Conservation (phyloP, 805 yeast genomes). For the Nakazawaea sp. region DNA sequence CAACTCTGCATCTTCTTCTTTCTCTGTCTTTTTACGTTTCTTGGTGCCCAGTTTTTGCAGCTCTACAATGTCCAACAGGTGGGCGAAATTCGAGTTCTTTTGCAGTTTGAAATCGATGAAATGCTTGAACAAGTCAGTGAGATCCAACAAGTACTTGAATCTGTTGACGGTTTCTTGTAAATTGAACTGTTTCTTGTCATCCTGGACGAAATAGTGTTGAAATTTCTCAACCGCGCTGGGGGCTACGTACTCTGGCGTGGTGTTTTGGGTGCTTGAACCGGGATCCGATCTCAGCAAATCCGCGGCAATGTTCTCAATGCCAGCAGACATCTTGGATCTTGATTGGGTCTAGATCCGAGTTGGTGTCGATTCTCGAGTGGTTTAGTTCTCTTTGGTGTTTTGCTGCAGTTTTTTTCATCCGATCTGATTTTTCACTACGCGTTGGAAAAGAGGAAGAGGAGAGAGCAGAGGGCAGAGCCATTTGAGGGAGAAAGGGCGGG, state of each 20-base stretch:
- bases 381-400: too few relatives aligned
- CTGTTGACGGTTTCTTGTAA: constrained; percentile 57
- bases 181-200: constrained; percentile 32
- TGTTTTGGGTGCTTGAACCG: neutral
- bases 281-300: neutral
- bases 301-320: constrained; percentile 1
- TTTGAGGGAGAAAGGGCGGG: too few relatives aligned
- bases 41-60: constrained; percentile 15
- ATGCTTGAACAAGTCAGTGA: constrained; percentile 62
- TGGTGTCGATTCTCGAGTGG: too few relatives aligned
- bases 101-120: constrained; percentile 60
- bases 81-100: constrained; percentile 49
- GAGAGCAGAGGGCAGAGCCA: too few relatives aligned
- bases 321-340: neutral
- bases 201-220: constrained; percentile 26
- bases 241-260: neutral
- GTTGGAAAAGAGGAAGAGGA: too few relatives aligned
- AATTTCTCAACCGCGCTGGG: constrained; percentile 12
- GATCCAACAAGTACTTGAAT: constrained; percentile 57
- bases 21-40: constrained; percentile 52
- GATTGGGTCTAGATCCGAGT: too few relatives aligned
- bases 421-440: too few relatives aligned
- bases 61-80: constrained; percentile 40
- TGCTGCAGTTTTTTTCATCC: too few relatives aligned
- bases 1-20: constrained; percentile 73